phyloP scores from a whole-genome alignment of 495 filamentous ascomycete species.

The Gamarada debralockiae region DNA sequence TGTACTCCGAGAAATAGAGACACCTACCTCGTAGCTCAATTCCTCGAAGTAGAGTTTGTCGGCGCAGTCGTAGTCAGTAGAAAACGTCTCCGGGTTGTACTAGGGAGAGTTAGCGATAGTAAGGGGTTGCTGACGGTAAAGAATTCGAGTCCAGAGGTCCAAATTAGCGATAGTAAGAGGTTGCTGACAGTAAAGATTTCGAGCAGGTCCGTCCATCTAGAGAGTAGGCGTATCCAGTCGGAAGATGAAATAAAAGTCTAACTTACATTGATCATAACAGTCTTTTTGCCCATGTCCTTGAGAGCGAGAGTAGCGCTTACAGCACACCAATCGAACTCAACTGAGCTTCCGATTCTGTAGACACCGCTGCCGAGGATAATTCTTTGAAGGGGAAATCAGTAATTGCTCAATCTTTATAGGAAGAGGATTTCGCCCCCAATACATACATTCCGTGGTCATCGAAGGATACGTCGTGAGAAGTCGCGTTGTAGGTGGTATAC shows the following conservation, averaged over 20 bases:
- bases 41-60: conserved; percentile 97
- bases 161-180: background rate
- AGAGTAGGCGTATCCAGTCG: conserved; percentile 1
- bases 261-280: conserved; percentile 84
- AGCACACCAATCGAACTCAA: conserved; percentile 99
- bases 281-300: conserved; percentile 90
- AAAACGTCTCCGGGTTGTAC: conserved; percentile 68
- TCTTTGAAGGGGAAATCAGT: background rate
- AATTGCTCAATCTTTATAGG: too few species aligned
- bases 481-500: conserved; percentile 89
- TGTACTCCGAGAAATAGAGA: too few species aligned
- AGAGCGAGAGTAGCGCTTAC: conserved; percentile 89
- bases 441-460: conserved; percentile 70
- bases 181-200: background rate
- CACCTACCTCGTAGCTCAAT: conserved; percentile 92
- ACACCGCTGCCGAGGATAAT: conserved; percentile 92
- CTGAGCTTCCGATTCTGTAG: conserved; percentile 94
- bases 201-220: background rate
- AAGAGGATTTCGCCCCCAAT: too few species aligned
- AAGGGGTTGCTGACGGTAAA: conserved; percentile 16
- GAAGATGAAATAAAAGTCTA: conserved; percentile 9
- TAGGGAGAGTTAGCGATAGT: conserved; percentile 10
- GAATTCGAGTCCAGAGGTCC: background rate
- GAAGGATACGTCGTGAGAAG: conserved; percentile 91
- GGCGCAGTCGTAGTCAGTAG: conserved; percentile 90